phyloP scores from a whole-genome alignment of 441 rosid genomes.

The Jatropha podagrica region DNA sequence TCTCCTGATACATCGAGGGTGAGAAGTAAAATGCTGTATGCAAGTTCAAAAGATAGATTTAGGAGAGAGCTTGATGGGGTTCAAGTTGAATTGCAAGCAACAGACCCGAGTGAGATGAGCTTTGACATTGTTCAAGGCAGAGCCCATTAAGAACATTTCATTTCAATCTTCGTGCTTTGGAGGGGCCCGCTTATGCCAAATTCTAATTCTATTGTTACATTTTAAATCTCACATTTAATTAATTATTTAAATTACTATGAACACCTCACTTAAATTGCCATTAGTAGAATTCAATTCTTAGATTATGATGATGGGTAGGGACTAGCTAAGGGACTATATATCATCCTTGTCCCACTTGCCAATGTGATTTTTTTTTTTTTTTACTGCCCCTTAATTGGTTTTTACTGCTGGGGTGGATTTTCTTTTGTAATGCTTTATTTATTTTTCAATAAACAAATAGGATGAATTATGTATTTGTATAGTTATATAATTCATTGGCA shows the following conservation, averaged over 20 bases:
- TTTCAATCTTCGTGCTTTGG: not conserved
- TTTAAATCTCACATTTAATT: too few relatives aligned
- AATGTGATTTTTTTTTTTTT: not conserved
- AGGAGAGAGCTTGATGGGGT: slow-evolving; percentile 70
- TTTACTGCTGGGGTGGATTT: not conserved
- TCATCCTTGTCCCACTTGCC: not conserved
- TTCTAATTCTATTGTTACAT: not conserved
- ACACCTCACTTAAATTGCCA: not conserved
- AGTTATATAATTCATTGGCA: not conserved
- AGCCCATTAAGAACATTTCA: slow-evolving; percentile 27
- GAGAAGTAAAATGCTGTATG: slow-evolving; percentile 72
- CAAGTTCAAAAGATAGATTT: slow-evolving; percentile 73
- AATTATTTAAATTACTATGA: not conserved
- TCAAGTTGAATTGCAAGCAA: slow-evolving; percentile 77
- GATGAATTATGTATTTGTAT: not conserved
- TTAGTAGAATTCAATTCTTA: not conserved
- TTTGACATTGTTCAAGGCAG: slow-evolving; percentile 56
- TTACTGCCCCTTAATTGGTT: not conserved
- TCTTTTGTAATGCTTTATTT: not conserved
- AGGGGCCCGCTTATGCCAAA: not conserved
- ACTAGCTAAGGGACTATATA: not conserved
- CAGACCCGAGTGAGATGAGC: slow-evolving; percentile 68
- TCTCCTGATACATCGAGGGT: slow-evolving; percentile 60
- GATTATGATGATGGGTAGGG: not conserved
- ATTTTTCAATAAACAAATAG: slow-evolving; percentile 1